Base-by-base conservation (phyloP, 768 basidiomycete species). In the Termitomyces sp. region DNA sequence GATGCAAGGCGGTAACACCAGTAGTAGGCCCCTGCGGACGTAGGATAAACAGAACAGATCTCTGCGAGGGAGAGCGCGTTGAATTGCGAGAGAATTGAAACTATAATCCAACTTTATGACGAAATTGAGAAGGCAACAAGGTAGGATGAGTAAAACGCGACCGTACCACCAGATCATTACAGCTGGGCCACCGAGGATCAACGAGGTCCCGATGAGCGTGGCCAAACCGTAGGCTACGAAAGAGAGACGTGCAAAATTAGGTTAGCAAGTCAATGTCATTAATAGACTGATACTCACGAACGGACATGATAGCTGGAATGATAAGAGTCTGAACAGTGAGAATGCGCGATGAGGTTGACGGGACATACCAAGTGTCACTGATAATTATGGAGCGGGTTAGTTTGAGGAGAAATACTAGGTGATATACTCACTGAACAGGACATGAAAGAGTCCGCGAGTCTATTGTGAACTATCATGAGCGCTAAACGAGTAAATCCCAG, bases 1-100 rank as follows among this genome's bases (percentile, higher is more conserved):
- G 83, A 76, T 0, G 83, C 79, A 10, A 88, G 72, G 51, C 81
- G 78, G 61, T 81, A 86, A 45, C 81, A 80, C 86, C 86, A 88
- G 62, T 87, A 85, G 60, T 84, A 85, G 1, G 83, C 79, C 16
- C 84, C 84, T 0, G 82, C 83, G 0, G 82, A 81, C 1, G 83
- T 85, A 0, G 84, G 84, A 60, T 82, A 85, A 59, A 80, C 81
- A 5, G 84, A 81, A 46, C 80, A 80, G 32, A 84, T 81, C 65
- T 85, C 84, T 0, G 77, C 83, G 7, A 85, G 68, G 6, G 84
- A 85, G 2, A 80, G 67, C 0, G 83, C 80, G 13, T 84, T 72
- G 0, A 75, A 69, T 56, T 78, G 73, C 0, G 77, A 78, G 1
- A 83, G 67, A 18, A 75, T 38, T 11, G 80, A 80, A 10, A 85